These are phyloP conservation scores for Aureoboletus auriporus DNA, from an alignment of 768 basidiomycete species.

Conservation along the genomic window DNA sequence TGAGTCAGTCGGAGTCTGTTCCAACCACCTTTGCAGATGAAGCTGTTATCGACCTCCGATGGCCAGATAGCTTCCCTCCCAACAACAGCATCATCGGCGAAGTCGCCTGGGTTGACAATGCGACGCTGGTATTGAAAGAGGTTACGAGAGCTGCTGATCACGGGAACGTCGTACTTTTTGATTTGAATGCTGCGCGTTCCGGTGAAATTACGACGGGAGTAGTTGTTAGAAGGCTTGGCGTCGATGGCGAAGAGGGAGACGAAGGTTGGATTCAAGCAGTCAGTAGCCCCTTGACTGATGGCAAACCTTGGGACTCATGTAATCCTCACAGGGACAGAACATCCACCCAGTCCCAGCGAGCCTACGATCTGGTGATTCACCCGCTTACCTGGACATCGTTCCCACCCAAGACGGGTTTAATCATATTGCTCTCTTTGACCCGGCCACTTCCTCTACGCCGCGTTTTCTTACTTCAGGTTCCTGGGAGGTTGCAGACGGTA, in stretches of 20 bases:
- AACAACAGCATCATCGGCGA: conserved; percentile 74
- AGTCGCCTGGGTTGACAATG: conserved; percentile 82
- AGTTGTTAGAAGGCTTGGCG: conserved; percentile 76
- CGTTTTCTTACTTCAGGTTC: conserved; percentile 80
- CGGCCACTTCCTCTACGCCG: conserved; percentile 64
- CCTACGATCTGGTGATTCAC: conserved; percentile 39
- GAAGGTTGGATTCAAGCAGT: conserved; percentile 94
- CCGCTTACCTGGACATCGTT: conserved; percentile 88
- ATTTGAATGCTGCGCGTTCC: conserved; percentile 35
- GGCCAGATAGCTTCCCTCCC: conserved; percentile 54
- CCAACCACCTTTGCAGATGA: conserved; percentile 32
- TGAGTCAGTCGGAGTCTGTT: conserved; percentile 30
- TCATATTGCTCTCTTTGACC: conserved; percentile 89
- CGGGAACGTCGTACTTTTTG: conserved; percentile 78
- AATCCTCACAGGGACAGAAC: conserved; percentile 49
- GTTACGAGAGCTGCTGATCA: conserved; percentile 79
- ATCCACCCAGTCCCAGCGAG: conserved; percentile 53
- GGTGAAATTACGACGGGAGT: conserved; percentile 36
- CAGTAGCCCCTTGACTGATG: conserved; percentile 27
- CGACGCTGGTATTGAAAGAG: conserved; percentile 77
- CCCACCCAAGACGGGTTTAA: conserved; percentile 80
- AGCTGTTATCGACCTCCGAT: conserved; percentile 56
- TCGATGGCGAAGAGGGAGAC: conserved; percentile 82
- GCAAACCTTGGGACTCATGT: conserved; percentile 7
- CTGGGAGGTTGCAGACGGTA: conserved; percentile 84